Evolutionary conservation across 345 rosid species (phyloP).

Genomic region (Mallotus nudiflorus): DNA sequence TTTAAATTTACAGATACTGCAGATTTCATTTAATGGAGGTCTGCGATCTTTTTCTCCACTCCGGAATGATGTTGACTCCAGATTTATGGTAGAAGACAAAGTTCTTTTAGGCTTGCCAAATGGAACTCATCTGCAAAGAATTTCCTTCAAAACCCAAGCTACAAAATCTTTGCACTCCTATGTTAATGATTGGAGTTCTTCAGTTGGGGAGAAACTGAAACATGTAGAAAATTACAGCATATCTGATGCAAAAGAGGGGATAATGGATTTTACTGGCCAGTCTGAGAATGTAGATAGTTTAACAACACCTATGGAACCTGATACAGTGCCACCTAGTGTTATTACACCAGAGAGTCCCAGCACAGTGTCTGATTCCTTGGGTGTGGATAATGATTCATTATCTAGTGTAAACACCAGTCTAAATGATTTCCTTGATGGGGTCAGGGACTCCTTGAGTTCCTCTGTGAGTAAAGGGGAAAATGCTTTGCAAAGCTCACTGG

Average conservation of each 20-base stretch:
- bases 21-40: conserved; percentile 56
- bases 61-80: conserved; percentile 45
- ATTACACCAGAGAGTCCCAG: conserved; percentile 37
- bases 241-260: conserved; percentile 41
- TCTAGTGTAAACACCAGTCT: conserved; percentile 43
- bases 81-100: conserved; percentile 44
- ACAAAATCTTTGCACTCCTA: conserved; percentile 43
- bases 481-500: conserved; percentile 55
- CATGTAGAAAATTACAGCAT: conserved; percentile 44
- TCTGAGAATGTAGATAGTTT: conserved; percentile 38
- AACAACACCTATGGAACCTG: conserved; percentile 39
- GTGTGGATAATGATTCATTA: conserved; percentile 37
- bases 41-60: conserved; percentile 39
- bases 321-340: conserved; percentile 36
- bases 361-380: conserved; percentile 40
- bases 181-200: conserved; percentile 42
- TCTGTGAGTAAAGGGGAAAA: conserved; percentile 58
- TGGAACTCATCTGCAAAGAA: conserved; percentile 38
- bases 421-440: conserved; percentile 50
- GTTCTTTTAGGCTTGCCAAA: conserved; percentile 36
- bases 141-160: conserved; percentile 48
- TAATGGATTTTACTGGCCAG: conserved; percentile 31
- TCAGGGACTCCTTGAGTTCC: conserved; percentile 46
- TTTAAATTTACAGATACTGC: conserved; percentile 28
- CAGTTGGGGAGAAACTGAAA: conserved; percentile 36